Conservation (phyloP, 208 protist species). For the Leishmania major region DNA sequence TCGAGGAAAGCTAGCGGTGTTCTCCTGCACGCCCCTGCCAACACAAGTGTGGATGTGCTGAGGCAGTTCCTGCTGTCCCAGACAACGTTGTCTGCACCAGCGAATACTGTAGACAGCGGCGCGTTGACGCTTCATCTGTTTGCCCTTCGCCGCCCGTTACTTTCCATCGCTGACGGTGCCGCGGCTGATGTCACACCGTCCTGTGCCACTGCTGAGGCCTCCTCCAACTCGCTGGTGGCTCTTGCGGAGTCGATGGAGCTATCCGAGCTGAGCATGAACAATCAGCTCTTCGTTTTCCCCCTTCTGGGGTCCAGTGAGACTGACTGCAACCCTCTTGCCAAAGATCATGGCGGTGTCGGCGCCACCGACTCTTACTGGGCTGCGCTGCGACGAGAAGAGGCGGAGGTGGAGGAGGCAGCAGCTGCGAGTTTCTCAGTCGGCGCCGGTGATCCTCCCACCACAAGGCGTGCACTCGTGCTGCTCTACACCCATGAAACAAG, state of each 20-base stretch:
- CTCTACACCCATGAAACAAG: slow-evolving; percentile 18
- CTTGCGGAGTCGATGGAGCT: slow-evolving; percentile 3
- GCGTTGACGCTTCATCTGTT: slow-evolving; percentile 15
- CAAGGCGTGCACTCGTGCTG: slow-evolving; percentile 16
- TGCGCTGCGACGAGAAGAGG: not conserved
- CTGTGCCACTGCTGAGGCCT: too few species aligned
- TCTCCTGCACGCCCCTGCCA: slow-evolving; percentile 16
- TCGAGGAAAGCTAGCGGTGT: slow-evolving; percentile 7
- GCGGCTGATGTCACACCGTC: not conserved
- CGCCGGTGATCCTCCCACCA: not conserved
- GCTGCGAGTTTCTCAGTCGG: not conserved
- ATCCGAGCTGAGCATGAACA: not conserved
- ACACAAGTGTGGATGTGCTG: slow-evolving; percentile 6
- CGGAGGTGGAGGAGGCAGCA: not conserved
- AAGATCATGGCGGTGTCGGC: not conserved
- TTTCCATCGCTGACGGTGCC: not conserved
- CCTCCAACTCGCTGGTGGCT: not conserved
- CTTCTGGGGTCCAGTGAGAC: not conserved
- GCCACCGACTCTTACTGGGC: not conserved
- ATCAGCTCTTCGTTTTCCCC: slow-evolving; percentile 1
- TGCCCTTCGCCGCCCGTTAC: slow-evolving; percentile 7
- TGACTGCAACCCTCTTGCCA: not conserved
- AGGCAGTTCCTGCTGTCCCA: slow-evolving; percentile 14
- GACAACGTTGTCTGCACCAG: not conserved
- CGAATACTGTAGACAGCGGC: not conserved